phyloP scores from a whole-genome alignment of 192 early-diverging fungal species.

The Diversispora epigaea region DNA sequence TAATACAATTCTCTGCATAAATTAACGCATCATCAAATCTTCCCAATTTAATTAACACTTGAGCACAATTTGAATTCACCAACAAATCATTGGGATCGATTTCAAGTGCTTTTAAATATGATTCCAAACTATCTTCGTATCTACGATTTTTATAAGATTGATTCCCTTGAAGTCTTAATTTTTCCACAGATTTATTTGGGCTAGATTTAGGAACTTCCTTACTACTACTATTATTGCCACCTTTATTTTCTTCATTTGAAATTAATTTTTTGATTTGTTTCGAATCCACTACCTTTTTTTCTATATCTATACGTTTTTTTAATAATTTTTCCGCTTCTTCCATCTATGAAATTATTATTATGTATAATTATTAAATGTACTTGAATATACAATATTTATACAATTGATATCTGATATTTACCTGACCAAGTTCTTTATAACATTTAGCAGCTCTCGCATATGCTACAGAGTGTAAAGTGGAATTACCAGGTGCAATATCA shows the following conservation, averaged over 20 bases:
- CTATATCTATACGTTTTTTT: conserved; percentile 3
- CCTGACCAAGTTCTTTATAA: conserved; percentile 29
- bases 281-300: not conserved
- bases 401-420: not conserved
- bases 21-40: conserved; percentile 5
- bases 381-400: not conserved
- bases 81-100: conserved; percentile 10
- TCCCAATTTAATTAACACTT: conserved; percentile 7
- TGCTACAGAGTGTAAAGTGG: conserved; percentile 25
- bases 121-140: conserved; percentile 6
- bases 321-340: conserved; percentile 19
- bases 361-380: not conserved
- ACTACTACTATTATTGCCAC: not conserved
- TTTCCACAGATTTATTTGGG: not conserved
- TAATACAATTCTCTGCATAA: conserved; percentile 28
- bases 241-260: not conserved
- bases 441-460: conserved; percentile 23
- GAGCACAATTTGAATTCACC: conserved; percentile 14
- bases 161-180: conserved; percentile 25
- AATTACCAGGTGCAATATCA: conserved; percentile 8
- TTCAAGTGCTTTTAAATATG: conserved; percentile 16
- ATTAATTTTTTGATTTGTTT: not conserved
- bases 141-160: conserved; percentile 10
- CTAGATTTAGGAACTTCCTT: not conserved
- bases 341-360: not conserved